A percentile compares a stretch with the other conserved stretches of the same genome.
Conservation (phyloP, 2,329 filamentous ascomycete species). For the Trichoderma atroviride region DNA sequence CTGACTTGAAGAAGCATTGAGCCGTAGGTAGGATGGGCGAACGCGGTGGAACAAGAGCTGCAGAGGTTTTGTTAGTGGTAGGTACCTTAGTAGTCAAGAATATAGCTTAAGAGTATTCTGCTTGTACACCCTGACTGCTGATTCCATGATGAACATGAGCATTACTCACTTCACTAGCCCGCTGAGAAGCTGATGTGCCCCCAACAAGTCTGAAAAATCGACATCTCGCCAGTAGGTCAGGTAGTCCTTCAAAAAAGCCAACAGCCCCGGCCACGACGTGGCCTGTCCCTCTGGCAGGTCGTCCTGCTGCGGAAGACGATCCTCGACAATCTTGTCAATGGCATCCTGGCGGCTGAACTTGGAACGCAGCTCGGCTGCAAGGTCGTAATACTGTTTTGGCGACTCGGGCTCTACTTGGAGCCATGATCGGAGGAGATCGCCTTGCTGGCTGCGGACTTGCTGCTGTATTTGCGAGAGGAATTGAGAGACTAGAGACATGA, state of each 20-base stretch:
- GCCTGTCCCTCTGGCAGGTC: slow-evolving; percentile 65
- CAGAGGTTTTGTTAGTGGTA: neutral
- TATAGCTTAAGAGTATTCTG: neutral
- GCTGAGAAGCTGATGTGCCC: slow-evolving; percentile 74
- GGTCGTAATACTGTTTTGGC: slow-evolving; percentile 65
- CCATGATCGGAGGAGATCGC: slow-evolving; percentile 66
- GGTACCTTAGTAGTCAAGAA: too few species aligned
- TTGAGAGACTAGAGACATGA: slow-evolving; percentile 65
- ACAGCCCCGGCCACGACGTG: slow-evolving; percentile 74
- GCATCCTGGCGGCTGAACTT: slow-evolving; percentile 54
- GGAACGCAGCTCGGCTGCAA: slow-evolving; percentile 67
- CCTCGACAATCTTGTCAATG: slow-evolving; percentile 65
- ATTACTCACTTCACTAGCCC: slow-evolving; percentile 69
- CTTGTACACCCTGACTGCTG: too few species aligned
- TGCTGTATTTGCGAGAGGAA: slow-evolving; percentile 67
- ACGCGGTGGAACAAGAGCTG: slow-evolving; percentile 80
- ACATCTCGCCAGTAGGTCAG: slow-evolving; percentile 80
- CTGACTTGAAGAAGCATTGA: slow-evolving; percentile 81
- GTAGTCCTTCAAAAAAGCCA: slow-evolving; percentile 79
- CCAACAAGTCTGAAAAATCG: slow-evolving; percentile 72
- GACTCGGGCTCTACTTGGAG: slow-evolving; percentile 75
- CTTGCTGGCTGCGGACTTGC: slow-evolving; percentile 63
- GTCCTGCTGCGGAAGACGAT: slow-evolving; percentile 65
- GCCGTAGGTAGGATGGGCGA: slow-evolving; percentile 78
- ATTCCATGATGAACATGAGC: neutral